Conservation (phyloP, 441 rosid species). For the Theobroma grandiflorum region DNA sequence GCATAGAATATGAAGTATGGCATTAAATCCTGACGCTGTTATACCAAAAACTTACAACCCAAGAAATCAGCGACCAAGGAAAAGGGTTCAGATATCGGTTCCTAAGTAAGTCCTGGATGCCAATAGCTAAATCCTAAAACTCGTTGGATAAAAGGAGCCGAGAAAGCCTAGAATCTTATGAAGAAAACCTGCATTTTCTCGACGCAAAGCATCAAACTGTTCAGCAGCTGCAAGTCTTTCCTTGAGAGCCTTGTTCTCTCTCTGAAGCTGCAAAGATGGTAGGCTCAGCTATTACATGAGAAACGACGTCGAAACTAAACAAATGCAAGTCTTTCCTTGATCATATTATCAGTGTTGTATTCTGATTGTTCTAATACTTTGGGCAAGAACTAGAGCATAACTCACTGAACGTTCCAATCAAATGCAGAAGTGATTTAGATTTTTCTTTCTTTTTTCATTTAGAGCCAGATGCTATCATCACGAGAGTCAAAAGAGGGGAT, state of each 20-base stretch:
- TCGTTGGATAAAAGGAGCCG: slow-evolving; percentile 17
- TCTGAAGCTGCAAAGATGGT: slow-evolving; percentile 50
- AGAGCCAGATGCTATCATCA: background rate
- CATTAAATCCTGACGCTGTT: background rate
- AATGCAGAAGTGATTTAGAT: background rate
- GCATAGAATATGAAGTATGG: background rate
- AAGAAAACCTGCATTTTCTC: slow-evolving; percentile 28
- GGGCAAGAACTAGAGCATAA: background rate
- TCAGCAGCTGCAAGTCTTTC: slow-evolving; percentile 44
- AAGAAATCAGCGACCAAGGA: background rate
- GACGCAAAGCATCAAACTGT: slow-evolving; percentile 26
- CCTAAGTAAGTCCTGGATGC: background rate
- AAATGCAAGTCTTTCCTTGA: background rate
- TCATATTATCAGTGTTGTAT: background rate
- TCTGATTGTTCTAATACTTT: background rate
- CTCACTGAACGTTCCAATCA: background rate
- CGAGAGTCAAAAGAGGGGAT: background rate
- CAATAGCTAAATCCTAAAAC: background rate
- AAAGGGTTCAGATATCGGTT: background rate
- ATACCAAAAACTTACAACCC: background rate
- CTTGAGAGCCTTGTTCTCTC: slow-evolving; percentile 55
- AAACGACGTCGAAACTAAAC: background rate
- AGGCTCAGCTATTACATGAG: background rate
- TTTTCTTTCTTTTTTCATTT: background rate
- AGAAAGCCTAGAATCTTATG: slow-evolving; percentile 44